Base-by-base conservation (phyloP, 495 filamentous ascomycete species). In the Daldinia childiae region DNA sequence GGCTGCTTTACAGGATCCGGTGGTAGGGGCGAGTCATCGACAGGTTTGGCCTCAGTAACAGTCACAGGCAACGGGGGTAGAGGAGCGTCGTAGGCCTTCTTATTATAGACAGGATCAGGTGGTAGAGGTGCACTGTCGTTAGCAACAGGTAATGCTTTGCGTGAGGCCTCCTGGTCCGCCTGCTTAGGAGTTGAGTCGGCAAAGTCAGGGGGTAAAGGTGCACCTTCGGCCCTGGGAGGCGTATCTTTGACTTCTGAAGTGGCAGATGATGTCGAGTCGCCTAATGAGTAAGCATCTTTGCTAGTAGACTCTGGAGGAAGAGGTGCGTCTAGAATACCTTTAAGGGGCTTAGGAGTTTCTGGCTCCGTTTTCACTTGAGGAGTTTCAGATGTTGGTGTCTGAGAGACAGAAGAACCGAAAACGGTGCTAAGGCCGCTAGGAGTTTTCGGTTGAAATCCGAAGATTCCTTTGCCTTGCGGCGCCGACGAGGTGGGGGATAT, bases 221-320 rank as follows among this genome's bases (percentile, higher is more conserved):
- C 85, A 41, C 89, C 83, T 21, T 86, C 82, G 11, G 79, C 74
- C 11, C 73, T 69, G 3, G 68, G 32, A 24, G 74, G 56, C 64
- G 64, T 81, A 57, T 65, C 73, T 72, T 61, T 75, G 61, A 51
- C 59, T 60, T 73, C 58, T 26, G 82, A 77, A 17, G 78, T 80
- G 27, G 77, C 77, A 58, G 91, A 91, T 17, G 90, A 92, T 62
- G 85, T 85, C 6, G 91, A 91, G 59, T 93, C 90, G 29, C 90
- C 88, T 59, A 89, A 79, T 34, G 83, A 82, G 78, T 89, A 92
- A 51, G 75, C 82, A 66, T 84, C 82, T 81, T 89, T 90, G 81
- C 88, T 93, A 21, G 90, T 92, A 48, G 91, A 78, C 66, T 94
- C 90, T n/a, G 92, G 92, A 32, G 92, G 92, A 38, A 94, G 78